Evolutionary conservation across 176 grass and related monocot genomes (phyloP).

Genomic region (Panicum miliaceum): DNA sequence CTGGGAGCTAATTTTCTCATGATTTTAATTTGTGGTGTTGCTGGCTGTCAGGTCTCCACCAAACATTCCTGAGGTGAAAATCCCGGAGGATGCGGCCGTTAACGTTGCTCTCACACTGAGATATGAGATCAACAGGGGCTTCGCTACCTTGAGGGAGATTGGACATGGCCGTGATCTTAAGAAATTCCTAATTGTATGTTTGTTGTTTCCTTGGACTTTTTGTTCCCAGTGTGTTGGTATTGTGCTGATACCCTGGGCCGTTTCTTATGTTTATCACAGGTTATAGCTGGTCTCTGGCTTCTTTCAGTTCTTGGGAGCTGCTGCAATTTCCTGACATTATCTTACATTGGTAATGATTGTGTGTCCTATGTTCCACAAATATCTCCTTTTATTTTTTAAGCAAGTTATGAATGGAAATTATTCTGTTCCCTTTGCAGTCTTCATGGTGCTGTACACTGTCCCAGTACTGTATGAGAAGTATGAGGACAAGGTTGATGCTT

Average conservation of each 20-base stretch:
- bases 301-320: conserved; percentile 26
- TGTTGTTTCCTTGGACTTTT: not conserved
- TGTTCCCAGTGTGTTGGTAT: not conserved
- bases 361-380: not conserved
- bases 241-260: not conserved
- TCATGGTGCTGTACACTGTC: conserved; percentile 77
- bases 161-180: conserved; percentile 81
- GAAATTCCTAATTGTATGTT: conserved; percentile 83
- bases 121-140: conserved; percentile 82
- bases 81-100: conserved; percentile 70
- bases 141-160: conserved; percentile 77
- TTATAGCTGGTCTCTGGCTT: conserved; percentile 8
- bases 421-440: conserved; percentile 51
- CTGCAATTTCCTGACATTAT: conserved; percentile 21
- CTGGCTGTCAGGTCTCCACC: conserved; percentile 64
- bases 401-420: not conserved
- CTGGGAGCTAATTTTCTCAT: not conserved
- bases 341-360: conserved; percentile 12
- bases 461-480: conserved; percentile 94
- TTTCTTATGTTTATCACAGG: conserved; percentile 11
- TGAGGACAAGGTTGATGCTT: conserved; percentile 79
- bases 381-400: not conserved
- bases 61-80: conserved; percentile 83
- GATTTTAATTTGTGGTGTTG: not conserved
- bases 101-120: conserved; percentile 69